Evolutionary conservation across 2,329 filamentous ascomycete genomes (phyloP), one percentile per base, ranked within the genome.

Genomic region (Nigrospora osmanthi): DNA sequence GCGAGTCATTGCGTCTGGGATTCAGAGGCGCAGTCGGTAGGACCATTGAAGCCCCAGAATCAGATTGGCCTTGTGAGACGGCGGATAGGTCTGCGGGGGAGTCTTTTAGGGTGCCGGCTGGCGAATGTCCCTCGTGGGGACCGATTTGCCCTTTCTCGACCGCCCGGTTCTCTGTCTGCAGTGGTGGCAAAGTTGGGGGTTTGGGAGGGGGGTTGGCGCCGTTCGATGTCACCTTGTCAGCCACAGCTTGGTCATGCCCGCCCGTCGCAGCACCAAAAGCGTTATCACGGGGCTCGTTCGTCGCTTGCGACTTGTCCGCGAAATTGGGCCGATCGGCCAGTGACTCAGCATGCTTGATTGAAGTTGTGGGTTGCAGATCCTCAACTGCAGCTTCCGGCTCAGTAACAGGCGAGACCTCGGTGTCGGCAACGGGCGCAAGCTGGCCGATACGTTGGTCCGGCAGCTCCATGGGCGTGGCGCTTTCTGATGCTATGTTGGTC

Each of bases 11-110:
- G n/a, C 66, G 64, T 16, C 58, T 63, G 6, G 69, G 62, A 38
- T 75, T 69, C 3, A 75, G 57, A 11, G 72, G 71, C 15, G 72
- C 71, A 9, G 68, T 70, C 0, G 66, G 66, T 1, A 63, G 58
- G 39, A 73, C 62, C 1, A 63, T 64, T 9, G 58, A 49, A 28
- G 49, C 41, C 6, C 48, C 46, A 14, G 49, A 46, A 14, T 48
- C 47, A 10, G 51, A 44, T 3, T 45, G 49, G 6, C 55, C 47
- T 34, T 49, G 55, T 28, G 49, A 40, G n/a, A 46, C 46, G 31
- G 56, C 38, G 14, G 56, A 53, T 14, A 45, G 41, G 30, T 48
- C 49, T 2, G 42, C 45, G 5, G 52, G 51, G 6, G 49, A 53
- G 19, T 46, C 46, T 12, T 40, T 44, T 6, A n/a, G 34, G 13